A percentile compares a stretch with the other conserved stretches of the same genome.
phyloP scores from a whole-genome alignment of 345 rosid species.

The Murraya paniculata region DNA sequence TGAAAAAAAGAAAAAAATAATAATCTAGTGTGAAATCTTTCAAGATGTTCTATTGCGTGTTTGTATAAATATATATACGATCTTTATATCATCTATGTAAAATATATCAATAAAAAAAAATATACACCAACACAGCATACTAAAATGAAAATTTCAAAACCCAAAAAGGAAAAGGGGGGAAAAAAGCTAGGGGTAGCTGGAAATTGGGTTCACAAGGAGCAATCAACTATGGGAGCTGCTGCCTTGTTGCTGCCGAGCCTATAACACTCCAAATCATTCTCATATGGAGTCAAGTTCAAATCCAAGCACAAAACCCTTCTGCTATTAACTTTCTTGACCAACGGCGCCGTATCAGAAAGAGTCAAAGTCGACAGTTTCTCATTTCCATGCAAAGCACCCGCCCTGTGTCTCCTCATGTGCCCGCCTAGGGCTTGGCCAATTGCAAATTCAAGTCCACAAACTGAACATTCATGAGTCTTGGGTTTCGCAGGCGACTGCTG shows the following conservation, averaged over 20 bases:
- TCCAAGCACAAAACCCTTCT: slow-evolving; percentile 50
- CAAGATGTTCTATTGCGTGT: not conserved
- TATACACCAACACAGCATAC: not conserved
- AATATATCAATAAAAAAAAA: slow-evolving; percentile 1
- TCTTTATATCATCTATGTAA: no score
- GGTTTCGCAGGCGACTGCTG: slow-evolving; percentile 35
- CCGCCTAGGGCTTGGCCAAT: slow-evolving; percentile 74
- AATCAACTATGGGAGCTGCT: slow-evolving; percentile 30
- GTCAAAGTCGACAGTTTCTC: not conserved
- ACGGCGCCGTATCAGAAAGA: not conserved
- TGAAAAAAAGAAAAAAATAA: not conserved
- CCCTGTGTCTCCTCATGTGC: slow-evolving; percentile 69
- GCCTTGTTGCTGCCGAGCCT: slow-evolving; percentile 23
- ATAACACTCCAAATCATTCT: slow-evolving; percentile 57
- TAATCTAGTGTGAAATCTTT: not conserved
- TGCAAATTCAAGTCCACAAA: slow-evolving; percentile 81
- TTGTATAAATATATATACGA: not conserved
- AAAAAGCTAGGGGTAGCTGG: not conserved
- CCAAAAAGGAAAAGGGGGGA: not conserved
- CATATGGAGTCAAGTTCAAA: slow-evolving; percentile 67
- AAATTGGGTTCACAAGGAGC: slow-evolving; percentile 12
- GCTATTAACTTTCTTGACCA: slow-evolving; percentile 46
- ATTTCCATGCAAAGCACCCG: slow-evolving; percentile 15
- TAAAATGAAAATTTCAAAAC: not conserved
- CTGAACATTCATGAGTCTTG: slow-evolving; percentile 78